These are phyloP conservation scores for Cladophialophora bantiana DNA, from an alignment of 2,329 filamentous ascomycete species.

Conservation along the genomic window DNA sequence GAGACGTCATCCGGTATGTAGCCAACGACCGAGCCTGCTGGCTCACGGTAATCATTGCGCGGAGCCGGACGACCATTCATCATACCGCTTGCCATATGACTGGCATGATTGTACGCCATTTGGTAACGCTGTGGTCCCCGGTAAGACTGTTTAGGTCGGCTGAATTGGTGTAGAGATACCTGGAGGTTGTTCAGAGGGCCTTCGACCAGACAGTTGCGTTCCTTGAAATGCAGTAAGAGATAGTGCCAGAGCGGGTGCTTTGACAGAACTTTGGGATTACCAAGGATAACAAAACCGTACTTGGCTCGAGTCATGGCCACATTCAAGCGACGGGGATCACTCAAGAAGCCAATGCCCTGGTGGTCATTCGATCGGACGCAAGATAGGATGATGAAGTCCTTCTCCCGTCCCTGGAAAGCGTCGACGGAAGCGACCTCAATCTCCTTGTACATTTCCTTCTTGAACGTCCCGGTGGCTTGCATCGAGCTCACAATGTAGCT, in stretches of 20 bases:
- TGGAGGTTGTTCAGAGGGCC: constrained; percentile 96
- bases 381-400: constrained; percentile 97
- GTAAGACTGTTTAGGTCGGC: constrained; percentile 89
- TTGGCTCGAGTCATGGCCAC: constrained; percentile 96
- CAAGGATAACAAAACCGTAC: constrained; percentile 93
- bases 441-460: constrained; percentile 98
- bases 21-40: constrained; percentile 82
- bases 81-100: constrained; percentile 63
- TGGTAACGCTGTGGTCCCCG: constrained; percentile 87
- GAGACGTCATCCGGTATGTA: constrained; percentile 98
- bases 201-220: constrained; percentile 93
- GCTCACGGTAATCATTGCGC: constrained; percentile 65
- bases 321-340: constrained; percentile 94
- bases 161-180: constrained; percentile 92
- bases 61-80: constrained; percentile 58
- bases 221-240: constrained; percentile 93
- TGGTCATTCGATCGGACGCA: constrained; percentile 99
- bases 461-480: constrained; percentile 96
- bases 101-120: constrained; percentile 74
- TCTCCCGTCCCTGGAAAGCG: constrained; percentile 98
- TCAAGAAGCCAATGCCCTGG: constrained; percentile 98
- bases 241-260: constrained; percentile 99
- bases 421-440: constrained; percentile 98
- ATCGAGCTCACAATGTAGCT: constrained; percentile 99
- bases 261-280: constrained; percentile 95